Conservation (phyloP, 768 basidiomycete genomes). For the Vishniacozyma victoriae region DNA sequence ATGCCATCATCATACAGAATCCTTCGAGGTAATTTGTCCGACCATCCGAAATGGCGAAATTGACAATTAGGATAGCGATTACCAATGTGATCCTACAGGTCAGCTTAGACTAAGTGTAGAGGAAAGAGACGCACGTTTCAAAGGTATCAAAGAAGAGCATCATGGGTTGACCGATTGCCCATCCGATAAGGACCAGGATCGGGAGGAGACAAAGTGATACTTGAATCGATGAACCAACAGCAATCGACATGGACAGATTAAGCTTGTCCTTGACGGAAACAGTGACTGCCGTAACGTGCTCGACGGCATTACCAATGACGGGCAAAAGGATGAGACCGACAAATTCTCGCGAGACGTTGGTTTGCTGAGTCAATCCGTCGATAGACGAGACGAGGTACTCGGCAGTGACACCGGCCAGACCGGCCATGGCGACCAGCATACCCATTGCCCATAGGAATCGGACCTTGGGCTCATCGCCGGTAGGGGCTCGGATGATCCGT, state of each 20-base stretch:
- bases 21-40: conserved; percentile 44
- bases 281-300: conserved; percentile 84
- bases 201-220: conserved; percentile 41
- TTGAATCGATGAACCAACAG: conserved; percentile 53
- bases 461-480: conserved; percentile 14
- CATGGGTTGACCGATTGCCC: conserved; percentile 45
- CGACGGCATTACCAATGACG: conserved; percentile 59
- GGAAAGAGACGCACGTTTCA: conserved; percentile 28
- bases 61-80: conserved; percentile 41
- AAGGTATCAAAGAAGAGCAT: conserved; percentile 42
- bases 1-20: conserved; percentile 41
- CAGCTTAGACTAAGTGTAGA: conserved; percentile 1
- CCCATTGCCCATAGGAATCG: conserved; percentile 27
- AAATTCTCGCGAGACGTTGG: conserved; percentile 62
- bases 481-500: conserved; percentile 1
- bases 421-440: conserved; percentile 35
- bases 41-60: conserved; percentile 41
- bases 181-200: conserved; percentile 36
- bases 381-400: conserved; percentile 35
- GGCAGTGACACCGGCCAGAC: conserved; percentile 37
- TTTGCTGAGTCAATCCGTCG: conserved; percentile 29
- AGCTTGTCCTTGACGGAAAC: conserved; percentile 83
- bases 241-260: conserved; percentile 75
- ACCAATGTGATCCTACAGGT: conserved; percentile 32
- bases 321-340: conserved; percentile 84